A percentile compares a stretch with the other conserved stretches of the same genome.
phyloP scores from a whole-genome alignment of 2,329 filamentous ascomycete genomes.

The Diplodia sapinea region DNA sequence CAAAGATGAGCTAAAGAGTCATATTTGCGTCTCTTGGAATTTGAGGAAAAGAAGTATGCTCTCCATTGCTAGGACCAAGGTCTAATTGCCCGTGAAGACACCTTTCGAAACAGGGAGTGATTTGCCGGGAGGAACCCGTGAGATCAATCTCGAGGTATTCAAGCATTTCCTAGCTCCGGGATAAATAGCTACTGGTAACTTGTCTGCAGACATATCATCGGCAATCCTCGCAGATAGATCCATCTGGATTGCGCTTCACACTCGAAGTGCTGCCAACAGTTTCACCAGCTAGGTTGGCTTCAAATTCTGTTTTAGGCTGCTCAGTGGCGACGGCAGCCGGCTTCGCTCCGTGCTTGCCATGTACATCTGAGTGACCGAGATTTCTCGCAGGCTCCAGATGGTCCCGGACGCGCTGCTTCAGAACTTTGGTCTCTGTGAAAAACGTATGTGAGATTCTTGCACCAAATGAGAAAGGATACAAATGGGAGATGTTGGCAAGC shows the following conservation, averaged over 20 bases:
- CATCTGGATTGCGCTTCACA: constrained; percentile 44
- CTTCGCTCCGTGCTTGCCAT: constrained; percentile 44
- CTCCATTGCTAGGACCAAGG: background rate
- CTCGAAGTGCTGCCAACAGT: constrained; percentile 15
- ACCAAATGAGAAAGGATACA: background rate
- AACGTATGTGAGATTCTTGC: background rate
- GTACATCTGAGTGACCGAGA: constrained; percentile 71
- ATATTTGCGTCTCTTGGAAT: background rate
- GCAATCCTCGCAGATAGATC: constrained; percentile 48
- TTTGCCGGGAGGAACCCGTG: background rate
- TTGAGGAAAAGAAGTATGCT: background rate
- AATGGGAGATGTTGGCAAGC: too few relatives aligned
- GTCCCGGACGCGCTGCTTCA: constrained; percentile 84
- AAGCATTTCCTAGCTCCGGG: background rate
- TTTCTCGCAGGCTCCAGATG: constrained; percentile 77
- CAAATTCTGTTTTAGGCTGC: background rate
- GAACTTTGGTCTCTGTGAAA: constrained; percentile 75
- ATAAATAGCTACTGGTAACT: background rate
- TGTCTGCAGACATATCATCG: constrained; percentile 33
- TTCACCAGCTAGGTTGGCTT: constrained; percentile 1
- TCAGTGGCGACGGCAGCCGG: background rate
- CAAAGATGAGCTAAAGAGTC: background rate
- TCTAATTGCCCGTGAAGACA: background rate
- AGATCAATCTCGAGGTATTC: background rate
- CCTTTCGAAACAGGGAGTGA: background rate